phyloP scores from a whole-genome alignment of 495 filamentous ascomycete species.

The Penicillium robsamsonii region DNA sequence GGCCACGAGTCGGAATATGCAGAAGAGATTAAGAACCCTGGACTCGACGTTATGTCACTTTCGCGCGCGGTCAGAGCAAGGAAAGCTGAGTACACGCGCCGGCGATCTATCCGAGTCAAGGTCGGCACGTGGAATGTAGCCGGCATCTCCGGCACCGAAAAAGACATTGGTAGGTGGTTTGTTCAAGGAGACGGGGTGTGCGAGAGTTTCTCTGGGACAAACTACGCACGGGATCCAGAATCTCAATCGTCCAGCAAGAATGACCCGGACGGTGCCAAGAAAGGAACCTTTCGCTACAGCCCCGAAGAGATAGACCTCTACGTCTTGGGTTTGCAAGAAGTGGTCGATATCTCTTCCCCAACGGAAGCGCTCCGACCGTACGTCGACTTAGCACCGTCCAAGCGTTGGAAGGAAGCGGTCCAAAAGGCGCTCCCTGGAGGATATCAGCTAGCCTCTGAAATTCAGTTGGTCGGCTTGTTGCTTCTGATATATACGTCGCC shows the following conservation, averaged over 20 bases:
- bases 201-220: slow-evolving; percentile 53
- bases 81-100: slow-evolving; percentile 71
- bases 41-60: slow-evolving; percentile 43
- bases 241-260: slow-evolving; percentile 6
- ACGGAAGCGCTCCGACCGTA: slow-evolving; percentile 66
- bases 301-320: slow-evolving; percentile 77
- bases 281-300: slow-evolving; percentile 17
- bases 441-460: slow-evolving; percentile 71
- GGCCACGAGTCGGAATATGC: slow-evolving; percentile 25
- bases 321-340: slow-evolving; percentile 85
- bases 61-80: slow-evolving; percentile 65
- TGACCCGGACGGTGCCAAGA: slow-evolving; percentile 4
- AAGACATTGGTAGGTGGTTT: slow-evolving; percentile 85
- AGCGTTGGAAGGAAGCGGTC: slow-evolving; percentile 76
- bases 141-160: slow-evolving; percentile 73
- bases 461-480: slow-evolving; percentile 83
- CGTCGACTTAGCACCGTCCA: slow-evolving; percentile 64
- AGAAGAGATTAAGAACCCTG: slow-evolving; percentile 20
- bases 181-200: slow-evolving; percentile 69
- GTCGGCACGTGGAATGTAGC: slow-evolving; percentile 96
- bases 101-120: slow-evolving; percentile 72
- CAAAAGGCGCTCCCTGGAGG: slow-evolving; percentile 69
- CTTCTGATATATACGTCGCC: slow-evolving; percentile 85
- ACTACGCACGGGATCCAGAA: slow-evolving; percentile 30
- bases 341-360: slow-evolving; percentile 78